phyloP scores from a whole-genome alignment of 192 early-diverging fungal genomes.

The Backusella sp. region DNA sequence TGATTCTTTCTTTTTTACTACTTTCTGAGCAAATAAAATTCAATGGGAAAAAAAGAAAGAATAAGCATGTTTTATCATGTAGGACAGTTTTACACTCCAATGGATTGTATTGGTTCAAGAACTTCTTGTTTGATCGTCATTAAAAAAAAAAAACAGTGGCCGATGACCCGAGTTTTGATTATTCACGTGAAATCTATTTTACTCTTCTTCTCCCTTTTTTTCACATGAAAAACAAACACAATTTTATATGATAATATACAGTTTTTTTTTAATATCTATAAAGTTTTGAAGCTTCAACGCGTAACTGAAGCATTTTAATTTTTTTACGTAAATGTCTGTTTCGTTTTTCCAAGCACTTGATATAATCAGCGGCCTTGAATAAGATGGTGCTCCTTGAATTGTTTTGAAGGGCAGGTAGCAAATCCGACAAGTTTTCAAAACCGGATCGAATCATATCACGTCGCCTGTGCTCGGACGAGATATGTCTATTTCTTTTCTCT shows the following conservation, averaged over 20 bases:
- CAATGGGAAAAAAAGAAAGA: not conserved
- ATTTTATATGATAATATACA: not conserved
- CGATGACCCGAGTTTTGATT: not conserved
- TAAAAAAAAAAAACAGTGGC: not conserved
- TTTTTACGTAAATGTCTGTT: constrained; percentile 43
- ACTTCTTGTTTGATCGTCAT: constrained; percentile 4
- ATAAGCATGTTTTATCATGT: not conserved
- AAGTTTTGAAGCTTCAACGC: constrained; percentile 25
- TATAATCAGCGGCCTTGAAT: constrained; percentile 69
- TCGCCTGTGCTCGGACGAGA: constrained; percentile 74
- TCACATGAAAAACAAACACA: not conserved
- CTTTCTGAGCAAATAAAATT: not conserved
- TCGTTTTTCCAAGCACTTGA: constrained; percentile 57
- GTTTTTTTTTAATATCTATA: not conserved
- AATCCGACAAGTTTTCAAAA: constrained; percentile 86
- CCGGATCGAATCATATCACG: constrained; percentile 75
- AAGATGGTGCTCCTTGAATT: constrained; percentile 69
- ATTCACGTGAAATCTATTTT: not conserved
- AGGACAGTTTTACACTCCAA: constrained; percentile 1
- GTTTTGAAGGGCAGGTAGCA: constrained; percentile 76
- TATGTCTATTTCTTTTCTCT: constrained; percentile 75
- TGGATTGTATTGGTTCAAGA: not conserved
- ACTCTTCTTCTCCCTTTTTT: constrained; percentile 3
- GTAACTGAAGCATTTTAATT: constrained; percentile 25
- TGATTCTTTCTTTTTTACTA: not conserved